These are phyloP conservation scores for Zea luxurians DNA, from an alignment of 176 grass and related monocot genomes.

Conservation along the genomic window DNA sequence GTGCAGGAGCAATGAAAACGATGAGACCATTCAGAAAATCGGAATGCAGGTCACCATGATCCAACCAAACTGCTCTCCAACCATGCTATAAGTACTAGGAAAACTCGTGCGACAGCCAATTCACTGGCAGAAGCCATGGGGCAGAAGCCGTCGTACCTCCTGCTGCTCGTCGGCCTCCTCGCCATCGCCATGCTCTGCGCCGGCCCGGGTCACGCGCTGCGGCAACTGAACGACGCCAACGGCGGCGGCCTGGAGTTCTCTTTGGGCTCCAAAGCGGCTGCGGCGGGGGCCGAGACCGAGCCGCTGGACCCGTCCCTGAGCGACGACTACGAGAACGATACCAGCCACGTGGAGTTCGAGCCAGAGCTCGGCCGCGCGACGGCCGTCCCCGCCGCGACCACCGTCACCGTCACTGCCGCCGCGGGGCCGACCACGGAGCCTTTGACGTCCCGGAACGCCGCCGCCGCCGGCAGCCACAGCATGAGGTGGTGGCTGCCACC, in stretches of 20 bases:
- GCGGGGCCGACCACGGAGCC: not conserved
- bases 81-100: slow-evolving; percentile 8
- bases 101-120: not conserved
- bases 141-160: slow-evolving; percentile 17
- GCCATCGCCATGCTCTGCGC: slow-evolving; percentile 10
- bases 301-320: slow-evolving; percentile 19
- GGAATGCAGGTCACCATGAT: slow-evolving; percentile 43
- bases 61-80: slow-evolving; percentile 30
- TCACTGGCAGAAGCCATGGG: slow-evolving; percentile 35
- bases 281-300: slow-evolving; percentile 13
- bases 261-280: slow-evolving; percentile 26
- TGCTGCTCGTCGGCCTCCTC: not conserved
- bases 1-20: not conserved
- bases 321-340: slow-evolving; percentile 52
- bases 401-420: not conserved
- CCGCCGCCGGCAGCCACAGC: slow-evolving; percentile 12
- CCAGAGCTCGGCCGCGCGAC: slow-evolving; percentile 22
- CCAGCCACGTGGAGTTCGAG: slow-evolving; percentile 55
- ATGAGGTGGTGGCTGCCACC: slow-evolving; percentile 68
- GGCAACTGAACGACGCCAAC: slow-evolving; percentile 27
- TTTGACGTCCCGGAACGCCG: not conserved
- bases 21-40: not conserved
- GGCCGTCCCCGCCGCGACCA: not conserved
- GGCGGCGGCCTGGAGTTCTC: slow-evolving; percentile 18
- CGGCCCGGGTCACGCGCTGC: too few relatives aligned